A percentile compares a stretch with the other conserved stretches of the same genome.
phyloP scores from a whole-genome alignment of 2,329 filamentous ascomycete species.

The Diaporthe aspalathi region DNA sequence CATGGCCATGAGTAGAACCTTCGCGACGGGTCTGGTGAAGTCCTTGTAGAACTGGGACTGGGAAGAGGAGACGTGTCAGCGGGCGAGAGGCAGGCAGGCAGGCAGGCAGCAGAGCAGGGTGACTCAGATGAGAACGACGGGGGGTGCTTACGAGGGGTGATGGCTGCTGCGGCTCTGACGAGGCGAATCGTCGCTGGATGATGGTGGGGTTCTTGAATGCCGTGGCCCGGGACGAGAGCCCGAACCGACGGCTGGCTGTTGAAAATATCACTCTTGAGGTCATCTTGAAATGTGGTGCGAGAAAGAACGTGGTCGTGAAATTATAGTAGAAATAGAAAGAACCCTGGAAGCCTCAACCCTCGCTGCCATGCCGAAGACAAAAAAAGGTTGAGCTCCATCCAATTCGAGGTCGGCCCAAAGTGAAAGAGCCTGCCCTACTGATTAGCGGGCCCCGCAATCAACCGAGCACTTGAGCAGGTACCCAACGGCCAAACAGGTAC shows the following conservation, averaged over 20 bases:
- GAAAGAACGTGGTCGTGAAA: not conserved
- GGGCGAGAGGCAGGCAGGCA: not conserved
- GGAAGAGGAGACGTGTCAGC: slow-evolving; percentile 29
- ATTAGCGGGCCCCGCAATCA: slow-evolving; percentile 33
- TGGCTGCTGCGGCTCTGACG: slow-evolving; percentile 41
- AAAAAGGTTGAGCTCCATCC: slow-evolving; percentile 14
- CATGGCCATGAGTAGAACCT: slow-evolving; percentile 79
- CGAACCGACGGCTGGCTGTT: slow-evolving; percentile 33
- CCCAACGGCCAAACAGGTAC: not conserved
- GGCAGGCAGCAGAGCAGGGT: not conserved
- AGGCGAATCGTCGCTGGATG: slow-evolving; percentile 38
- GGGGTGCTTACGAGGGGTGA: slow-evolving; percentile 36
- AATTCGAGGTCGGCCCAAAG: not conserved
- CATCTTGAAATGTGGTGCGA: not conserved
- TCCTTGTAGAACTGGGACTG: slow-evolving; percentile 78
- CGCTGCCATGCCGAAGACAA: slow-evolving; percentile 19
- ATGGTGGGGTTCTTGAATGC: slow-evolving; percentile 4
- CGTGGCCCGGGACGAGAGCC: slow-evolving; percentile 10
- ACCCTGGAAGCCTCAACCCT: slow-evolving; percentile 24
- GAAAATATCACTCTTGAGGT: slow-evolving; percentile 31
- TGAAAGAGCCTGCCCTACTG: slow-evolving; percentile 15
- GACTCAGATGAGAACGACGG: not conserved
- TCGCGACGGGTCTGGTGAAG: slow-evolving; percentile 78
- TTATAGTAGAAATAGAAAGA: not conserved
- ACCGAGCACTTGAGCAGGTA: slow-evolving; percentile 1